Percentiles rank a stretch among this genome's conserved stretches.
Evolutionary conservation across 345 rosid genomes (phyloP).

Genomic region (Rhodamnia argentea): DNA sequence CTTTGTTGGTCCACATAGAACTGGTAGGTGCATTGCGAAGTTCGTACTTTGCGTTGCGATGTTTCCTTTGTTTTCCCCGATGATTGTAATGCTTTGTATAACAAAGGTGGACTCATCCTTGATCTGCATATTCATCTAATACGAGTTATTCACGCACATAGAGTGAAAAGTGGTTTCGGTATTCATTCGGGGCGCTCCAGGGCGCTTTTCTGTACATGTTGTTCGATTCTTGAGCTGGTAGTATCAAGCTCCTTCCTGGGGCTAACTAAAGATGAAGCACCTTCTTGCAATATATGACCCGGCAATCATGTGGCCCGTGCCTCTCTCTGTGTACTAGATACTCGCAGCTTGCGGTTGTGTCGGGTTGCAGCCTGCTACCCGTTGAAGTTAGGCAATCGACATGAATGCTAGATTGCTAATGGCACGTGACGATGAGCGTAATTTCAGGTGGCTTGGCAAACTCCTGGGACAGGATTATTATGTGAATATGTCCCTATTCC

Average conservation of each 20-base stretch:
- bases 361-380: not conserved
- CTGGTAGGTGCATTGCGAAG: not conserved
- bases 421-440: not conserved
- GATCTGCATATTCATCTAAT: not conserved
- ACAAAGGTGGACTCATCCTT: not conserved
- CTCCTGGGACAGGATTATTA: not conserved
- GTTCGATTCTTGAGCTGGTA: not conserved
- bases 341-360: not conserved
- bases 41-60: not conserved
- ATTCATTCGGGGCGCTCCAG: not conserved
- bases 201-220: not conserved
- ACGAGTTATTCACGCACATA: not conserved
- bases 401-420: not conserved
- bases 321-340: not conserved
- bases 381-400: not conserved
- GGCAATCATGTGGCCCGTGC: not conserved
- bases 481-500: not conserved
- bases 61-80: not conserved
- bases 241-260: not conserved
- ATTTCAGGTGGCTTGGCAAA: not conserved
- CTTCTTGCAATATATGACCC: not conserved
- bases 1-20: not conserved
- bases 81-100: not conserved
- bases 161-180: not conserved
- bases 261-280: not conserved